Evolutionary conservation across 2,329 filamentous ascomycete genomes (phyloP), one percentile per base, ranked within the genome.

Genomic region (Aspergillus fructus): DNA sequence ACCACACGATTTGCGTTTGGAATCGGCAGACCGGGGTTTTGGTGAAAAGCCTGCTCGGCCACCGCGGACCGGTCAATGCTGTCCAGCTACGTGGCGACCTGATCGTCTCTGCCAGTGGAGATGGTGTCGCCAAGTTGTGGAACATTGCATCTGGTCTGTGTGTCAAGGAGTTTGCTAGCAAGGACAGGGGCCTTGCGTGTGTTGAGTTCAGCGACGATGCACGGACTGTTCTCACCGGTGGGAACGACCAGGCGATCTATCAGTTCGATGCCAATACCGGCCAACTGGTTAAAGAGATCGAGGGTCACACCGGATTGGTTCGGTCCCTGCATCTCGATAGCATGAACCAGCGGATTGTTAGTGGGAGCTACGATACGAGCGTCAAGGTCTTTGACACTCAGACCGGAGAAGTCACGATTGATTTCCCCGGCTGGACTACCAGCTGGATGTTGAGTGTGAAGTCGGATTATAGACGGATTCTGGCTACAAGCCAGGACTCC

Each of bases 361-460:
- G 90, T 64, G 94, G 91, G 17, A 94, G 89, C 71, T 99, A 99
- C 73, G 94, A 99, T 72, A 90, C 91, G 66, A 93, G 93, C 67
- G 93, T 99, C 71, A 96, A 96, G 71, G 91, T 97, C 1, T 97
- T 92, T 75, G 90, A 97, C 72, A 89, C 94, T 76, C 86, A 88
- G 62, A 89, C 88, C 3, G 93, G 93, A 34, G 79, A 87, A 47
- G 83, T 91, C 64, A 83, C 93, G 59, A 85, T 96, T 61, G 88
- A 92, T 66, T 93, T 97, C 68, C 90, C 92, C n/a, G 87, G 90
- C 64, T 97, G 93, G 92, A 96, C 96, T 58, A 89, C 89, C 11
- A 96, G 91, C 75, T 99, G 94, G 94, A 96, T 99, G 69, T 79
- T 99, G 58, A 93, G 91, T 62, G 94, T 94, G 51, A 97, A 97